These are phyloP conservation scores for Yamadazyma epiphylla DNA, from an alignment of 1,139 yeast genomes.

Conservation along the genomic window DNA sequence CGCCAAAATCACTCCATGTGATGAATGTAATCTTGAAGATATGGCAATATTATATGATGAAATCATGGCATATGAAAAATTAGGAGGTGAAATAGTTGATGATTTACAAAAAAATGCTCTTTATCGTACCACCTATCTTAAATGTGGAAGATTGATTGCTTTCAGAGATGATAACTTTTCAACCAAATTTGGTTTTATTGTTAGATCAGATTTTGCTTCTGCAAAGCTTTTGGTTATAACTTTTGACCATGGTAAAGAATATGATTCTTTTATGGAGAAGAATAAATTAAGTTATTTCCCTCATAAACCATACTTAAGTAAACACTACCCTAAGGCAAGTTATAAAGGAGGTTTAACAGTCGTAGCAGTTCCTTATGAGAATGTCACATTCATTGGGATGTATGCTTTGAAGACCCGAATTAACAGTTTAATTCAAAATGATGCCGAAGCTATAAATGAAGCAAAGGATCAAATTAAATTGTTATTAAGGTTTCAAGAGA, in stretches of 20 bases:
- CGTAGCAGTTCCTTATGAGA: constrained; percentile 42
- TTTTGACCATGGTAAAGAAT: constrained; percentile 42
- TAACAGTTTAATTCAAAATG: constrained; percentile 41
- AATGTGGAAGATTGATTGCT: constrained; percentile 58
- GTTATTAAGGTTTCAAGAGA: constrained; percentile 38
- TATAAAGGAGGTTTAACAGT: constrained; percentile 33
- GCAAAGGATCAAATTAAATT: constrained; percentile 39
- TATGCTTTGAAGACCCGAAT: constrained; percentile 40
- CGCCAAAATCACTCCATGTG: constrained; percentile 35
- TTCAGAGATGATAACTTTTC: constrained; percentile 45
- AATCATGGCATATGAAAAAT: constrained; percentile 40
- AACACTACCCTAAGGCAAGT: constrained; percentile 24
- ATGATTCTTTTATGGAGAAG: constrained; percentile 20
- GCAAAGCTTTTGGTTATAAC: constrained; percentile 34
- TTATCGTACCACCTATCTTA: constrained; percentile 41
- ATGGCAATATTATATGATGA: constrained; percentile 44
- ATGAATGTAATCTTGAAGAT: constrained; percentile 32
- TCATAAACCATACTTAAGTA: constrained; percentile 19
- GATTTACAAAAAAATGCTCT: constrained; percentile 46
- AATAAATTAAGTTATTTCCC: constrained; percentile 56
- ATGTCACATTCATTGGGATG: constrained; percentile 50
- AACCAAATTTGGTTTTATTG: constrained; percentile 52
- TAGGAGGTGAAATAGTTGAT: constrained; percentile 43
- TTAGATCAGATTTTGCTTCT: constrained; percentile 32
- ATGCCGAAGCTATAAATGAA: constrained; percentile 36